Evolutionary conservation across 257 asterid species (phyloP).

Genomic region (Solanum sejunctum): DNA sequence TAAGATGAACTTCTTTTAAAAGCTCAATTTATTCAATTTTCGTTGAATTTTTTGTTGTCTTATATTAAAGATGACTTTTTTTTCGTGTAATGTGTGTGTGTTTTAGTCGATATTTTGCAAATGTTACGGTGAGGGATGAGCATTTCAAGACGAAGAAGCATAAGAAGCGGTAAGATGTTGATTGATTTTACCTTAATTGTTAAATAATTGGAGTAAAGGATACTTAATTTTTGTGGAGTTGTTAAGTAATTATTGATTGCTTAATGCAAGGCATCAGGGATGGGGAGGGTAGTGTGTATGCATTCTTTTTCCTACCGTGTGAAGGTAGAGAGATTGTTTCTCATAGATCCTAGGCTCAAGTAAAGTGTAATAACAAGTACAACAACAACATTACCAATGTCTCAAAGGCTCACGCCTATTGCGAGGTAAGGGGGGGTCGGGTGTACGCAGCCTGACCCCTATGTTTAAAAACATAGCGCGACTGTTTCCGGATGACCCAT

Average conservation of each 20-base stretch:
- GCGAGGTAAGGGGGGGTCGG: too few species aligned
- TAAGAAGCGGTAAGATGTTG: conserved; percentile 52
- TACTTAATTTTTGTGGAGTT: neutral
- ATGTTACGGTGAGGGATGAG: conserved; percentile 59
- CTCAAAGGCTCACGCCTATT: too few species aligned
- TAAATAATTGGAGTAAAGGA: neutral
- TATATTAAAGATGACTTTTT: neutral
- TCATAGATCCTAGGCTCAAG: neutral
- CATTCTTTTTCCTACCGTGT: neutral
- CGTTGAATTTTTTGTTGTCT: neutral
- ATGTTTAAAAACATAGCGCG: too few species aligned
- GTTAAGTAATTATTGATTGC: neutral
- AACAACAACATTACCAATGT: too few species aligned
- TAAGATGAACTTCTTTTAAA: conserved; percentile 7
- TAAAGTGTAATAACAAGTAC: neutral
- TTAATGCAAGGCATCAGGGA: neutral
- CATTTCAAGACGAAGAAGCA: conserved; percentile 83
- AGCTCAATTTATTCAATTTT: neutral
- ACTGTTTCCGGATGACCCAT: too few species aligned
- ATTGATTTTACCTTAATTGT: neutral
- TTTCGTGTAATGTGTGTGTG: neutral
- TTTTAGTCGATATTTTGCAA: conserved; percentile 69
- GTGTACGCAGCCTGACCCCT: too few species aligned
- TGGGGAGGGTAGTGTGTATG: neutral
- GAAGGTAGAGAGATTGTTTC: neutral